Evolutionary conservation across 768 basidiomycete species (phyloP), one percentile per base, ranked within the genome.

Genomic region (Lactarius trivialis): DNA sequence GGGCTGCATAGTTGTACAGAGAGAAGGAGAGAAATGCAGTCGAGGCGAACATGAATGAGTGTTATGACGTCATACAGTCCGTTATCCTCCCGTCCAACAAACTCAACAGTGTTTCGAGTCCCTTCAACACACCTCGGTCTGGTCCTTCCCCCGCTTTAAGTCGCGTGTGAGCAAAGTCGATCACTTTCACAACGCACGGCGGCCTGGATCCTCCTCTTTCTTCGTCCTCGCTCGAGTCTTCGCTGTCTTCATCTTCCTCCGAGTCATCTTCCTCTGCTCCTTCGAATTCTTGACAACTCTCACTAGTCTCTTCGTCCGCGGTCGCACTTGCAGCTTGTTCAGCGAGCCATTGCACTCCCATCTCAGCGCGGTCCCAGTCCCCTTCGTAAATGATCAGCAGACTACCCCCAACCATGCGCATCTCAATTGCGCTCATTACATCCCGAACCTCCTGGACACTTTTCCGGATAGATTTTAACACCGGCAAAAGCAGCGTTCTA

Each of bases 91-190:
- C 82, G 61, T 85, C 80, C 56, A 96, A 68, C 60, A 97, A 71
- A 6, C 66, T 68, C 32, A 88, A 71, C 41, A 89, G 71, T 0
- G 86, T 93, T 56, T 84, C 76, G 61, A 98, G 66, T 4, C 94
- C 96, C 36, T 76, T 72, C 65, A 96, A 71, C 19, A 95, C 84
- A 0, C 96, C 89, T 41, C 80, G 73, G 71, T 98, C 95, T 2
- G 85, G 84, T 4, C 94, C 95, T 68, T 83, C 68, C 0, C 88
- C 91, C 0, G 84, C 81, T 7, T 74, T 78, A 14, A 89, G 65
- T 26, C 81, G 76, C 2, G 93, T 88, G 72, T 98, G 96, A 7
- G 94, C 95, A 72, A 99, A 98, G 76, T 99, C 96, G 67, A 98
- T 98, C 66, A 97, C 75, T 66, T 86, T 87, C 63, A 97, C 78